phyloP scores from a whole-genome alignment of 2,329 filamentous ascomycete genomes.

The Alternaria alternata region DNA sequence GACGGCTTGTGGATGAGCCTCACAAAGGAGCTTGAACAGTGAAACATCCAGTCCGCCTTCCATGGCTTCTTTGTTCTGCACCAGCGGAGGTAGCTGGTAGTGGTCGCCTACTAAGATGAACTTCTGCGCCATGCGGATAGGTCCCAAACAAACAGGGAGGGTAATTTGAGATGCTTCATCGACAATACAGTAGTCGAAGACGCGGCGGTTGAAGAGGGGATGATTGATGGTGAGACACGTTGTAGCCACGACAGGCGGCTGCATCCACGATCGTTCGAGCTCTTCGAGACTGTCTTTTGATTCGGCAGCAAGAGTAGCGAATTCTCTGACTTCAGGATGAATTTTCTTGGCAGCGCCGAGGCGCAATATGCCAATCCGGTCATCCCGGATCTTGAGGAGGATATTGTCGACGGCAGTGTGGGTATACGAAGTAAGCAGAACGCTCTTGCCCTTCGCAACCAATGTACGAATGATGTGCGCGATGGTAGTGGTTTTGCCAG shows the following conservation, averaged over 20 bases:
- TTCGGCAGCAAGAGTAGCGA: constrained; percentile 79
- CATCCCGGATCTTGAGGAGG: constrained; percentile 83
- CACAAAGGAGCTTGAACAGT: constrained; percentile 91
- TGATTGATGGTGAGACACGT: constrained; percentile 95
- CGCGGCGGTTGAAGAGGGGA: constrained; percentile 82
- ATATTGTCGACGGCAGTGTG: constrained; percentile 99
- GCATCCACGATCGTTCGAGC: constrained; percentile 82
- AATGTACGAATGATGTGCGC: constrained; percentile 94
- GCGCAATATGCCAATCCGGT: constrained; percentile 81
- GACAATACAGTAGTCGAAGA: constrained; percentile 98
- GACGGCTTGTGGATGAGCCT: constrained; percentile 84
- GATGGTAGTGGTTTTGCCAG: constrained; percentile 97
- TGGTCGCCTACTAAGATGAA: constrained; percentile 98
- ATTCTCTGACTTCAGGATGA: constrained; percentile 85
- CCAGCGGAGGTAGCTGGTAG: constrained; percentile 91
- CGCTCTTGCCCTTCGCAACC: constrained; percentile 87
- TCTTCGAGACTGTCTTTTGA: constrained; percentile 82
- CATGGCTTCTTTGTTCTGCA: constrained; percentile 88
- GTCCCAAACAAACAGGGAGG: constrained; percentile 89
- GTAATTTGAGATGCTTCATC: constrained; percentile 99
- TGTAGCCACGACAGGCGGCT: constrained; percentile 88
- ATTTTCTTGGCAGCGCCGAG: constrained; percentile 86
- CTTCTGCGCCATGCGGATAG: constrained; percentile 88
- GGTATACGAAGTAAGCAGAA: constrained; percentile 93
- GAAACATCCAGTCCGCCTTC: constrained; percentile 89